Evolutionary conservation across 768 basidiomycete species (phyloP), one percentile per base, ranked within the genome.

Genomic region (Boletus vinaceobasis): DNA sequence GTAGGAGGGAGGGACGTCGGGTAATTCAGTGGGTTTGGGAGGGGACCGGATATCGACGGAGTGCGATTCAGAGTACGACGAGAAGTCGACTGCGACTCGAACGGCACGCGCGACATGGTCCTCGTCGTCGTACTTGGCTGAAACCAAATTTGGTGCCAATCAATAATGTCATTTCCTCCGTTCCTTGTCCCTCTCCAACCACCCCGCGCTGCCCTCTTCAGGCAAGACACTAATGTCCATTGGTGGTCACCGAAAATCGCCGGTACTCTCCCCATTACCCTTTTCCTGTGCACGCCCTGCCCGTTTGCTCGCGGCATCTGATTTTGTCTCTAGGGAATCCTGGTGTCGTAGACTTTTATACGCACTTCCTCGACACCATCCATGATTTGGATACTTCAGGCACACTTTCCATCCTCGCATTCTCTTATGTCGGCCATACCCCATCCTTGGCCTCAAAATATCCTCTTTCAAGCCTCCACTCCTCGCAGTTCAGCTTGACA

Each of bases 301-400:
- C 27, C 39, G 21, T 17, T n/a, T 7, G 15, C n/a, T 33, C 27
- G 23, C 27, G 31, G 11, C 15, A 38, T 31, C 44, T 49, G 37
- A 61, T 38, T 39, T 52, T 10, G 21, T 43, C 36, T 38, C 27
- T 15, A 74, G 80, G 79, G 26, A 81, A 82, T 63, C 80, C 80
- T 1, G 89, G 89, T 7, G 71, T 89, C 15, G 56, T 85, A 32
- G 76, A 79, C 43, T 89, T 90, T 69, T 92, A 91, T 60, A 73
- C 73, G 1, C 78, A 80, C 2, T 92, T 89, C 64, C 75, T 92
- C 14, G 71, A 75, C 21, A 74, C 74, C 5, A 67, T 91, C 2
- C 73, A 83, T 48, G 59, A 65, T 31, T 67, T 69, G 58, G 70
- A 60, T 33, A 53, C 60, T 14, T 67, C 71, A 6, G 64, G 60